Percentiles rank a stretch among this genome's conserved stretches.
Conservation (phyloP, 1,284 basidiomycete species). For the Vanrija pseudolonga region DNA sequence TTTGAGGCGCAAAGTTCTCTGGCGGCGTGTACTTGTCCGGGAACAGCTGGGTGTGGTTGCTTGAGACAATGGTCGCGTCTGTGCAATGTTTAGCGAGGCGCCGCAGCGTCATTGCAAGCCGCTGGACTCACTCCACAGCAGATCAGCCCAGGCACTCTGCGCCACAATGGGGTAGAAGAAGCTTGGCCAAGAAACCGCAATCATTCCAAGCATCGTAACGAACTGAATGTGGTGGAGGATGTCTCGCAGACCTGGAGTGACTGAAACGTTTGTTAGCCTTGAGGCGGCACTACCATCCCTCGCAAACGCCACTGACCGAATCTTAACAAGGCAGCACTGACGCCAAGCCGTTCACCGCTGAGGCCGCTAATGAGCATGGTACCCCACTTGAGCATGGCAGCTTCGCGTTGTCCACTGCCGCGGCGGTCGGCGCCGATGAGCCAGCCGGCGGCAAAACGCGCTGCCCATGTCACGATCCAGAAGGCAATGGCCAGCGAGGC, state of each 20-base stretch:
- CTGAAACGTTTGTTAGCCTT: conserved; percentile 49
- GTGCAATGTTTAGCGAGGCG: conserved; percentile 2
- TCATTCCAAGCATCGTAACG: conserved; percentile 70
- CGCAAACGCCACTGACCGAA: conserved; percentile 62
- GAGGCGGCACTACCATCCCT: not conserved
- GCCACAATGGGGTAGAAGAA: conserved; percentile 85
- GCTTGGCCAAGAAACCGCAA: conserved; percentile 88
- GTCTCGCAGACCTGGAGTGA: conserved; percentile 88
- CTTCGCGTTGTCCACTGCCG: conserved; percentile 24
- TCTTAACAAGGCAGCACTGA: conserved; percentile 77
- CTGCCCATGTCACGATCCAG: conserved; percentile 73
- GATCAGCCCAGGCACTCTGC: conserved; percentile 79
- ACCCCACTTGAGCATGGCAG: conserved; percentile 57
- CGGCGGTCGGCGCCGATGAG: conserved; percentile 38
- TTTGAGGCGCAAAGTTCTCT: conserved; percentile 63
- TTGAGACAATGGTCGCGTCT: conserved; percentile 68
- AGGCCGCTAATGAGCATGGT: conserved; percentile 88
- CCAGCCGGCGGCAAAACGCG: conserved; percentile 79
- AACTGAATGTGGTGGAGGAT: conserved; percentile 88
- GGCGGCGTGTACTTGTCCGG: conserved; percentile 60
- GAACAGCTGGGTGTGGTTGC: conserved; percentile 62
- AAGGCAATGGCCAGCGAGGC: conserved; percentile 73
- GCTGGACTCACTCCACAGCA: conserved; percentile 69
- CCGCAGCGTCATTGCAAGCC: conserved; percentile 6
- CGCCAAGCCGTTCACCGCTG: conserved; percentile 80